These are phyloP conservation scores for Puccinia novopanici DNA, from an alignment of 1,284 basidiomycete genomes.

Conservation along the genomic window DNA sequence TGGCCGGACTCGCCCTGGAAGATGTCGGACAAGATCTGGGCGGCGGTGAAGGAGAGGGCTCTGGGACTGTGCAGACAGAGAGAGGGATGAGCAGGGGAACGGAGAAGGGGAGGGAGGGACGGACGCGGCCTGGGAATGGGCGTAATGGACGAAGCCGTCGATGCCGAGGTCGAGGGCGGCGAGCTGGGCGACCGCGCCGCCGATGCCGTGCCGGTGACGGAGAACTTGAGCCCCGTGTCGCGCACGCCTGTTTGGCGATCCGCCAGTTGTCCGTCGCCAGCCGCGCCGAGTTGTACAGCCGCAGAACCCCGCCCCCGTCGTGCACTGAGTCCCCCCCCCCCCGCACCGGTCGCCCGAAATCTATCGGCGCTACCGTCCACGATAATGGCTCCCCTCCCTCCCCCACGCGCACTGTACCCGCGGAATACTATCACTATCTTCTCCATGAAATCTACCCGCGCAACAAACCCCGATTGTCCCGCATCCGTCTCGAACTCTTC, in stretches of 20 bases:
- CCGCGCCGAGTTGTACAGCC: slow-evolving; percentile 41
- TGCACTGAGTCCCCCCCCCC: not conserved
- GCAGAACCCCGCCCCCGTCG: slow-evolving; percentile 34
- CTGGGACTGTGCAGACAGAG: slow-evolving; percentile 4
- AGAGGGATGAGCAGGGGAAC: not conserved
- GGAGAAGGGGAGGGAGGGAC: not conserved
- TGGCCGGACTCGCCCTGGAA: slow-evolving; percentile 44
- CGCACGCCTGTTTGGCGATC: slow-evolving; percentile 23
- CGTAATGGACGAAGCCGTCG: slow-evolving; percentile 34
- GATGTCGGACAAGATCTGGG: not conserved
- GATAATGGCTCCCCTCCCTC: not conserved
- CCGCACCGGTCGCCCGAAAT: slow-evolving; percentile 18
- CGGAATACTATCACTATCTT: slow-evolving; percentile 46
- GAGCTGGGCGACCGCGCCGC: slow-evolving; percentile 43
- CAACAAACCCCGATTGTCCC: slow-evolving; percentile 26
- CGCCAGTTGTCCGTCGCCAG: slow-evolving; percentile 34
- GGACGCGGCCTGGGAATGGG: slow-evolving; percentile 50
- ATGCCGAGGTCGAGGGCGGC: slow-evolving; percentile 44
- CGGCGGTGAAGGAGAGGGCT: not conserved
- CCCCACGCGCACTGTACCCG: slow-evolving; percentile 32
- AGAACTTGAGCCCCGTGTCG: slow-evolving; percentile 34
- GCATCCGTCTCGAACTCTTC: slow-evolving; percentile 25
- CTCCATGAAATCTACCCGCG: slow-evolving; percentile 36
- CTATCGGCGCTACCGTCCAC: slow-evolving; percentile 36
- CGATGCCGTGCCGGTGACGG: slow-evolving; percentile 46